Evolutionary conservation across 768 basidiomycete species (phyloP).

Genomic region (Galerina sulciceps): DNA sequence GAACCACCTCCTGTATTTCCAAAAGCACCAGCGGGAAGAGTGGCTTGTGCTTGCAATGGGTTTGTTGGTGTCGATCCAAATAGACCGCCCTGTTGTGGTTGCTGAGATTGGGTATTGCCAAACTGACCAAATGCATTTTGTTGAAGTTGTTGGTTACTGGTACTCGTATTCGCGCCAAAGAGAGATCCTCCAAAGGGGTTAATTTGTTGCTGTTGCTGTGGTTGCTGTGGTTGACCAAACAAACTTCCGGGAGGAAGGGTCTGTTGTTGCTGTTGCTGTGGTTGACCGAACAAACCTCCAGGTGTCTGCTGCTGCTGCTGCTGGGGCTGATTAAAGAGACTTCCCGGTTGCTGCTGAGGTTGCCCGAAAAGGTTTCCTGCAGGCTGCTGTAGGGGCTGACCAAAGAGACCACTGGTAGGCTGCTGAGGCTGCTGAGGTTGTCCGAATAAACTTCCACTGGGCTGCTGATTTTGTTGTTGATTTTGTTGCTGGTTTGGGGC

Average conservation of each 20-base stretch:
- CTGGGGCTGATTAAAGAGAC: conserved; percentile 33
- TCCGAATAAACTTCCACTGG: conserved; percentile 15
- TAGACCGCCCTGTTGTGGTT: conserved; percentile 21
- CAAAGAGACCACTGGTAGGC: conserved; percentile 32
- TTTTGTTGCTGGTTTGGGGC: conserved; percentile 28
- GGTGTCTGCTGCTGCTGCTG: conserved; percentile 29
- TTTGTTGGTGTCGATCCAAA: conserved; percentile 27
- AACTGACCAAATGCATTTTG: background rate
- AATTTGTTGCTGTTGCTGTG: conserved; percentile 30
- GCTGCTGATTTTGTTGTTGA: conserved; percentile 25
- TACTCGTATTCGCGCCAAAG: conserved; percentile 19
- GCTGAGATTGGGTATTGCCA: background rate
- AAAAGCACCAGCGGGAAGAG: conserved; percentile 31
- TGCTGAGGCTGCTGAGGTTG: conserved; percentile 29
- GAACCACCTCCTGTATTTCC: conserved; percentile 20
- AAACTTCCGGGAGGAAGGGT: conserved; percentile 19
- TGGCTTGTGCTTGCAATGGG: conserved; percentile 36
- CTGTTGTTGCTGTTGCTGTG: conserved; percentile 31
- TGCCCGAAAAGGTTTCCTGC: conserved; percentile 32
- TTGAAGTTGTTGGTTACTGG: conserved; percentile 20
- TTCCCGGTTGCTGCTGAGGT: conserved; percentile 24
- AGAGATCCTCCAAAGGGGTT: conserved; percentile 23
- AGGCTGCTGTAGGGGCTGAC: conserved; percentile 34
- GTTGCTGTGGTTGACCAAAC: conserved; percentile 38
- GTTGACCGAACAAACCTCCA: conserved; percentile 34